Conservation (phyloP, 768 basidiomycete species). For the Rhodotorula toruloides region DNA sequence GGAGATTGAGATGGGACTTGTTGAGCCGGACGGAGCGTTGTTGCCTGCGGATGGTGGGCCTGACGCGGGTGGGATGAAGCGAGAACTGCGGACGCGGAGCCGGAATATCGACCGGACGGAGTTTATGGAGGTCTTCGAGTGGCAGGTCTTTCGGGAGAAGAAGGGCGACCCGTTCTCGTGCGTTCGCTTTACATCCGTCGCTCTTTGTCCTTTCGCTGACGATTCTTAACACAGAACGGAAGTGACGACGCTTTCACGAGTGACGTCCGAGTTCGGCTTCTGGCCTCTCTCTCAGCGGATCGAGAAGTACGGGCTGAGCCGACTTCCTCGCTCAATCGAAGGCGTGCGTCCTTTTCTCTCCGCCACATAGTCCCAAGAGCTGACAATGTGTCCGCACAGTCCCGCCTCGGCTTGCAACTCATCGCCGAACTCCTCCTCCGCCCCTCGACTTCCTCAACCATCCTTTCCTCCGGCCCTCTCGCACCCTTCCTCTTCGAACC, state of each 20-base stretch:
- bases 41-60: background rate
- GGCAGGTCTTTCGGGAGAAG: conserved; percentile 20
- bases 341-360: conserved; percentile 16
- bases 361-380: background rate
- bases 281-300: conserved; percentile 32
- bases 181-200: background rate
- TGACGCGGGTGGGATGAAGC: background rate
- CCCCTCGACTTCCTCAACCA: conserved; percentile 4
- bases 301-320: conserved; percentile 24
- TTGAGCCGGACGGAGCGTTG: conserved; percentile 53
- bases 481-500: conserved; percentile 34
- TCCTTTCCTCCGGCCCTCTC: conserved; percentile 34
- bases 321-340: conserved; percentile 12
- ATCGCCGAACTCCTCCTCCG: conserved; percentile 28
- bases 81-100: conserved; percentile 66
- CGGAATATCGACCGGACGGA: conserved; percentile 91
- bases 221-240: conserved; percentile 3
- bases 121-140: conserved; percentile 84
- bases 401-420: conserved; percentile 32
- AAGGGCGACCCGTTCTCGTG: conserved; percentile 8
- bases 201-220: background rate
- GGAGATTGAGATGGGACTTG: conserved; percentile 68
- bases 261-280: conserved; percentile 38
- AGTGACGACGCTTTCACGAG: conserved; percentile 16
- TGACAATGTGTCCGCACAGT: background rate